Base-by-base conservation (phyloP, 805 yeast genomes). In the Pichia nanzhaoensis region DNA sequence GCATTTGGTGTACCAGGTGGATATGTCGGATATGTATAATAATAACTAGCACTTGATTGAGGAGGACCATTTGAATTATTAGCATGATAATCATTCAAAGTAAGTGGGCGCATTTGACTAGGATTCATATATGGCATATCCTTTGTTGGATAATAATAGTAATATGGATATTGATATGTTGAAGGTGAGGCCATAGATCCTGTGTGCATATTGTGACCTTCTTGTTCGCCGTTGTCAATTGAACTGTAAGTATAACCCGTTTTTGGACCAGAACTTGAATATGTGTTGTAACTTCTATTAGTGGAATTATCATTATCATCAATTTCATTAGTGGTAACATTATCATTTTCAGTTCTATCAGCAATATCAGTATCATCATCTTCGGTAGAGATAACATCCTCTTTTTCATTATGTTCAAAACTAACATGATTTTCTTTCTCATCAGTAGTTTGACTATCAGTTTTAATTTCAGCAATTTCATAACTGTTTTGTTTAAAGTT, bases 241-340 rank as follows among this genome's bases (percentile, higher is more conserved):
- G 65, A 58, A 10, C 59, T 55, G 39, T 53, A 53, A 6, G 64
- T 57, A 34, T 61, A 58, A 12, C 51, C 54, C 6, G 63, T 55
- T 49, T 54, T 60, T 16, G 61, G 58, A n/a, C 55, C 57, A 5
- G 57, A 56, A 22, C 49, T 54, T 12, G 66, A 62, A 45, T 51
- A 55, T 1, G 64, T 59, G 21, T 47, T 48, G 5, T 54, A 50
- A 37, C 57, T 58, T 19, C 58, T 59, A 18, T 51, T 52, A 5
- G 56, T 49, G 1, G 53, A 49, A 16, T 55, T 49, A 39, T 57
- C 60, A 44, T 49, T 50, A 21, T 59, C 59, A 16, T 36, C 38
- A 4, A 46, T 24, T 20, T 46, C 39, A 20, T 43, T 43, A 19
- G 51, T 52, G 12, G 50, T 16, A 20, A 19, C 32, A 39, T 28